phyloP scores from a whole-genome alignment of 306 rosid species.

The Rubus parviflorus region DNA sequence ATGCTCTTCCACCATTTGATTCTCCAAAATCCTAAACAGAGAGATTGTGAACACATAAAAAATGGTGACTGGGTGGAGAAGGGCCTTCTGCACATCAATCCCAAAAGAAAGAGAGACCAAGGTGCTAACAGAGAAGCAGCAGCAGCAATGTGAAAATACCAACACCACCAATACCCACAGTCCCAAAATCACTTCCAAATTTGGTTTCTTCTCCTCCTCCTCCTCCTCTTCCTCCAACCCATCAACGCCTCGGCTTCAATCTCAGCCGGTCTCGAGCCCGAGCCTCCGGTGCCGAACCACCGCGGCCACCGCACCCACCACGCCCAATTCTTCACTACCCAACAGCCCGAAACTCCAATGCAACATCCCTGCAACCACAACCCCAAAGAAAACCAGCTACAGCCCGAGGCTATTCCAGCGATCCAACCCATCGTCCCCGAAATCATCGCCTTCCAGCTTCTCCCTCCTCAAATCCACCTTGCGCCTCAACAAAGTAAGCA shows the following conservation, averaged over 20 bases:
- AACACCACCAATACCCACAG: slow-evolving; percentile 34
- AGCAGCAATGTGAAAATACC: slow-evolving; percentile 36
- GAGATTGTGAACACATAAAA: neutral
- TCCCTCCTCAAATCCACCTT: slow-evolving; percentile 71
- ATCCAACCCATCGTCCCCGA: slow-evolving; percentile 75
- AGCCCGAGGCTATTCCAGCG: slow-evolving; percentile 51
- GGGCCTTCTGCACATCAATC: slow-evolving; percentile 88
- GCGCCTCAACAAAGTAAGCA: slow-evolving; percentile 62
- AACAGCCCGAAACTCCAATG: slow-evolving; percentile 79
- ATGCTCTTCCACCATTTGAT: neutral
- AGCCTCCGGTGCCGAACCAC: slow-evolving; percentile 82
- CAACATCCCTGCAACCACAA: slow-evolving; percentile 34
- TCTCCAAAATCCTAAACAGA: neutral
- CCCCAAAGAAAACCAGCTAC: slow-evolving; percentile 28
- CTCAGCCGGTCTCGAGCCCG: slow-evolving; percentile 50
- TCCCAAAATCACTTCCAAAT: slow-evolving; percentile 65
- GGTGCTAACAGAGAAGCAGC: slow-evolving; percentile 34
- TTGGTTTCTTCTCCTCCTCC: slow-evolving; percentile 63
- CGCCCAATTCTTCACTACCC: slow-evolving; percentile 52
- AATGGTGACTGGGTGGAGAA: slow-evolving; percentile 96
- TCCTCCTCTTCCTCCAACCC: slow-evolving; percentile 34
- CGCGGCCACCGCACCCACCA: slow-evolving; percentile 30
- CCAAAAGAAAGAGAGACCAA: slow-evolving; percentile 57
- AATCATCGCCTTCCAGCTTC: slow-evolving; percentile 84
- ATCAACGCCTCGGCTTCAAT: slow-evolving; percentile 71